Conservation (phyloP, 2,329 filamentous ascomycete genomes). For the Aspergillus ruber region DNA sequence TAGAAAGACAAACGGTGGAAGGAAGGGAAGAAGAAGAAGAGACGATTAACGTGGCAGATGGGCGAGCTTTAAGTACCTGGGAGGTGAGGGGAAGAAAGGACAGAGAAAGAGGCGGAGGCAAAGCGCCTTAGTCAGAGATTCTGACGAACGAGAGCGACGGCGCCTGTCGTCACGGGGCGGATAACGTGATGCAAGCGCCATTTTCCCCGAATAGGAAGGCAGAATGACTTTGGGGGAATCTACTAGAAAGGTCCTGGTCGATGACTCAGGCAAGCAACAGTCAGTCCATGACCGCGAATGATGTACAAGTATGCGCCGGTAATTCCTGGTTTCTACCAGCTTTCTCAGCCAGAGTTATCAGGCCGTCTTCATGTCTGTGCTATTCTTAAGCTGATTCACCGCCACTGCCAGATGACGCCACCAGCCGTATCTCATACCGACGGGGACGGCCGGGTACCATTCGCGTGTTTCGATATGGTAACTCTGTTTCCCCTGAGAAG, state of each 20-base stretch:
- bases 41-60: slow-evolving; percentile 8
- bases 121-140: slow-evolving; percentile 23
- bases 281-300: not conserved
- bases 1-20: slow-evolving; percentile 10
- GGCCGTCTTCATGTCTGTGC: not conserved
- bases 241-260: slow-evolving; percentile 11
- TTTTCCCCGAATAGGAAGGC: not conserved
- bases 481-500: too few species aligned
- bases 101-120: slow-evolving; percentile 12
- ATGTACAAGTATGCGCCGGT: not conserved
- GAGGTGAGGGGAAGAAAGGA: slow-evolving; percentile 21
- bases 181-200: slow-evolving; percentile 18
- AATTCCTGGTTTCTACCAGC: not conserved
- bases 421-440: not conserved
- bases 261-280: not conserved
- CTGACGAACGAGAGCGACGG: not conserved
- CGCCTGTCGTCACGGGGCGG: slow-evolving; percentile 22
- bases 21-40: slow-evolving; percentile 17
- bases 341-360: not conserved
- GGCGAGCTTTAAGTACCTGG: not conserved
- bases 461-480: too few species aligned
- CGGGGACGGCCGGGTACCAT: too few species aligned
- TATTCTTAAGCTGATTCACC: not conserved
- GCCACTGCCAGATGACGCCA: not conserved
- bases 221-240: slow-evolving; percentile 7